Evolutionary conservation across 352 stramenopile species (phyloP).

Genomic region (Globisporangium irregulare): DNA sequence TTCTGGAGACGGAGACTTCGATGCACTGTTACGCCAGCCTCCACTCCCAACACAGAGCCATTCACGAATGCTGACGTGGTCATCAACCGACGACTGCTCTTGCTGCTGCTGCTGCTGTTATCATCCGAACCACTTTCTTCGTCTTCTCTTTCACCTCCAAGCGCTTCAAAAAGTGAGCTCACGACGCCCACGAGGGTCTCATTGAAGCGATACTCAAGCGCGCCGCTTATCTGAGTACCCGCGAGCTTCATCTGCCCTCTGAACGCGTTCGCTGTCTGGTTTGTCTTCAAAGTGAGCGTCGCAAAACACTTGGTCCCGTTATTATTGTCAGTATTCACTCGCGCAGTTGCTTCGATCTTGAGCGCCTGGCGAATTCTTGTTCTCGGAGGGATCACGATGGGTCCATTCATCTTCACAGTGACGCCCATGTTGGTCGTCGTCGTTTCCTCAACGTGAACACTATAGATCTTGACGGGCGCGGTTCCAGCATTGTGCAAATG

Average conservation of each 20-base stretch:
- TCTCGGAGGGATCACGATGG: slow-evolving; percentile 30
- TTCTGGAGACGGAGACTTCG: slow-evolving; percentile 23
- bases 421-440: slow-evolving; percentile 30
- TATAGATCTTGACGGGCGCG: slow-evolving; percentile 35
- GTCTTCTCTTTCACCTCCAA: slow-evolving; percentile 10
- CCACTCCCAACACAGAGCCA: slow-evolving; percentile 16
- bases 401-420: slow-evolving; percentile 27
- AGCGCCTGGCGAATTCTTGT: slow-evolving; percentile 35
- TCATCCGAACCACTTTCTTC: neutral
- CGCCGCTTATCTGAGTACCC: slow-evolving; percentile 24
- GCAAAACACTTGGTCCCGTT: slow-evolving; percentile 15
- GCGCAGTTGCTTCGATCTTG: slow-evolving; percentile 20
- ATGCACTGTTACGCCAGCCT: neutral
- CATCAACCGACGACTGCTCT: neutral
- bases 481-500: slow-evolving; percentile 39
- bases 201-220: slow-evolving; percentile 24
- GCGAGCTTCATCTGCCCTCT: slow-evolving; percentile 24
- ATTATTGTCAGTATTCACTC: neutral
- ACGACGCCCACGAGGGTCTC: slow-evolving; percentile 30
- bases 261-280: slow-evolving; percentile 21
- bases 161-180: neutral
- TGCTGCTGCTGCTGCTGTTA: neutral
- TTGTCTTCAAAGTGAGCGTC: slow-evolving; percentile 38
- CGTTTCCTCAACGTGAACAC: slow-evolving; percentile 24
- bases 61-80: slow-evolving; percentile 7